These are phyloP conservation scores for Leccinum subfulvum DNA, from an alignment of 1,284 basidiomycete species.

Conservation along the genomic window DNA sequence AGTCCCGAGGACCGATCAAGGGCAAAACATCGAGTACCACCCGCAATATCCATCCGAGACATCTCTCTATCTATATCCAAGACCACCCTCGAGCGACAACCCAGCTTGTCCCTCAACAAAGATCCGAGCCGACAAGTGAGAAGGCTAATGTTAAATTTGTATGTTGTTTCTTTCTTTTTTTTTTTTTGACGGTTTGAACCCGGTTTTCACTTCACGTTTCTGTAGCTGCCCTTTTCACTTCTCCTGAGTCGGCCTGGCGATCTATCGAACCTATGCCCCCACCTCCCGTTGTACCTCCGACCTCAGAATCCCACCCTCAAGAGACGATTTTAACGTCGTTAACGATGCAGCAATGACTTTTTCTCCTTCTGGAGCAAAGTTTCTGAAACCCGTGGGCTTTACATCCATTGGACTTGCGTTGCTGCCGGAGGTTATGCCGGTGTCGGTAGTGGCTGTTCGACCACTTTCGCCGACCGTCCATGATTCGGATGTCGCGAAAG, in stretches of 20 bases:
- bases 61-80: conserved; percentile 37
- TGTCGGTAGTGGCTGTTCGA: conserved; percentile 7
- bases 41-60: conserved; percentile 44
- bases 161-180: conserved; percentile 19
- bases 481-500: conserved; percentile 20
- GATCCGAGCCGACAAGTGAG: conserved; percentile 28
- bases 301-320: conserved; percentile 17
- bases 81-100: conserved; percentile 27
- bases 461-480: conserved; percentile 20
- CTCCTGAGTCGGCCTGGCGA: conserved; percentile 22
- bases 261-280: conserved; percentile 34
- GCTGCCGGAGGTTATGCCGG: conserved; percentile 13
- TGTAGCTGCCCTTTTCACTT: conserved; percentile 19
- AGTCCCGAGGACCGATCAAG: conserved; percentile 50
- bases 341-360: conserved; percentile 16
- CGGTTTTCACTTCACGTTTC: conserved; percentile 13
- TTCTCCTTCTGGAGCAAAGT: conserved; percentile 23
- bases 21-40: conserved; percentile 63
- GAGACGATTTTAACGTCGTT: conserved; percentile 18
- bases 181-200: not conserved
- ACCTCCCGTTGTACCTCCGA: conserved; percentile 27
- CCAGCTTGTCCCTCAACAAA: conserved; percentile 20
- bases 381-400: conserved; percentile 51
- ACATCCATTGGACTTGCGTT: conserved; percentile 51
- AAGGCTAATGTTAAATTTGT: conserved; percentile 32